Conservation (phyloP, 2,329 filamentous ascomycete genomes). For the Chaetoscypha palmicola region DNA sequence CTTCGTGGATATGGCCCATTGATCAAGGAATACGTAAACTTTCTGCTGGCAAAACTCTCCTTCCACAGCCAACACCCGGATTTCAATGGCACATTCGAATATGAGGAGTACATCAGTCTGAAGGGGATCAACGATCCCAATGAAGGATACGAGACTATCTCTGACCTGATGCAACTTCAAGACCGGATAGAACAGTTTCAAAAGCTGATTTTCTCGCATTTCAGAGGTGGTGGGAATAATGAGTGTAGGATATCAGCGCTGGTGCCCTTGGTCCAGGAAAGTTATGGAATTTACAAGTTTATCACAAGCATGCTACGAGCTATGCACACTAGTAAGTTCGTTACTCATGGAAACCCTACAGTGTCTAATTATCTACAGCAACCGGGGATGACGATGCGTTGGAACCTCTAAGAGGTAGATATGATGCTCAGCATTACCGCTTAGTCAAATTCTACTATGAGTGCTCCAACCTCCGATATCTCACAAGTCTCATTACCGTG, state of each 20-base stretch:
- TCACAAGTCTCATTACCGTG: constrained; percentile 92
- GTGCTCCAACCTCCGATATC: constrained; percentile 92
- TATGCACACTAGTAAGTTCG: constrained; percentile 82
- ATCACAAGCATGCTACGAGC: constrained; percentile 98
- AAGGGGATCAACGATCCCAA: constrained; percentile 99
- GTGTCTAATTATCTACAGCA: constrained; percentile 40
- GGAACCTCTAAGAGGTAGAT: constrained; percentile 77
- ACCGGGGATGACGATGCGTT: constrained; percentile 92
- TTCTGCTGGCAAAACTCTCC: constrained; percentile 85
- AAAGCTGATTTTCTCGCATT: constrained; percentile 96
- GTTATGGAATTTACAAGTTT: constrained; percentile 99
- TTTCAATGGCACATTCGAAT: constrained; percentile 98
- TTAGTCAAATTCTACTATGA: constrained; percentile 98
- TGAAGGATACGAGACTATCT: constrained; percentile 94
- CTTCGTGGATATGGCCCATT: constrained; percentile 84
- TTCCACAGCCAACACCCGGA: constrained; percentile 96
- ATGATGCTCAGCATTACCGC: constrained; percentile 93
- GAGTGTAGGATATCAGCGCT: constrained; percentile 93
- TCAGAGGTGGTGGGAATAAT: constrained; percentile 84
- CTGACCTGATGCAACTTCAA: constrained; percentile 90
- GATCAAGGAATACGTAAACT: constrained; percentile 96
- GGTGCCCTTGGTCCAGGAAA: constrained; percentile 91
- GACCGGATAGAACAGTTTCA: constrained; percentile 99
- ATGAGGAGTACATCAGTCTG: constrained; percentile 96
- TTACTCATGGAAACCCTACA: neutral